A percentile compares a stretch with the other conserved stretches of the same genome.
phyloP scores from a whole-genome alignment of 768 basidiomycete genomes.

The Polyporus arcularius region DNA sequence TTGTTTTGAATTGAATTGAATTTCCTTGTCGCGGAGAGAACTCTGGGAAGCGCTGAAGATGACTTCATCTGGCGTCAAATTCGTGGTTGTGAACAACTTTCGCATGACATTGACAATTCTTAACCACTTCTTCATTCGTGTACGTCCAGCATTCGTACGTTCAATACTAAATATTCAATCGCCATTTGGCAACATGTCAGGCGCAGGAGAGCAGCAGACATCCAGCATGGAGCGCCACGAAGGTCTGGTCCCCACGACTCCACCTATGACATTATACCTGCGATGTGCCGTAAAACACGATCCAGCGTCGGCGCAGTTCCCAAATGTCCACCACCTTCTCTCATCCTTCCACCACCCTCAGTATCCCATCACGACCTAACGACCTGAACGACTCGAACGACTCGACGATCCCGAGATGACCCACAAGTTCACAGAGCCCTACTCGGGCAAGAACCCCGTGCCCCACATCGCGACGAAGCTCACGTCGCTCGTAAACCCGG shows the following conservation, averaged over 20 bases:
- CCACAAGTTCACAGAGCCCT: constrained; percentile 30
- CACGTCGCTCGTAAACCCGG: constrained; percentile 30
- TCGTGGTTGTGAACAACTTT: too few species aligned
- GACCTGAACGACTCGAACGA: not conserved
- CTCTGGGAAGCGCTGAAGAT: too few species aligned
- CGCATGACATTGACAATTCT: too few species aligned
- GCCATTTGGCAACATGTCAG: not conserved
- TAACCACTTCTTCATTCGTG: too few species aligned
- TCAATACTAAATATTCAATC: too few species aligned
- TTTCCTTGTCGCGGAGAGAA: too few species aligned
- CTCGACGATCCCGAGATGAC: constrained; percentile 21
- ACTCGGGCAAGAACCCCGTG: constrained; percentile 36
- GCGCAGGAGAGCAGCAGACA: too few species aligned
- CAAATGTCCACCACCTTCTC: not conserved
- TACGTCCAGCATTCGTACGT: too few species aligned
- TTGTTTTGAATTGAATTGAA: too few species aligned
- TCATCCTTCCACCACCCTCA: not conserved
- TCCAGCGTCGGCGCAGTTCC: not conserved
- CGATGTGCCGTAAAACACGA: not conserved
- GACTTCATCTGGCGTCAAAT: too few species aligned
- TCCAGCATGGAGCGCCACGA: not conserved
- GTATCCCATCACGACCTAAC: not conserved
- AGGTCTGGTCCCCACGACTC: not conserved
- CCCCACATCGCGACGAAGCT: constrained; percentile 33
- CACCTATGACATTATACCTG: constrained; percentile 3